phyloP scores from a whole-genome alignment of 306 rosid species.

The Lotus japonicus region DNA sequence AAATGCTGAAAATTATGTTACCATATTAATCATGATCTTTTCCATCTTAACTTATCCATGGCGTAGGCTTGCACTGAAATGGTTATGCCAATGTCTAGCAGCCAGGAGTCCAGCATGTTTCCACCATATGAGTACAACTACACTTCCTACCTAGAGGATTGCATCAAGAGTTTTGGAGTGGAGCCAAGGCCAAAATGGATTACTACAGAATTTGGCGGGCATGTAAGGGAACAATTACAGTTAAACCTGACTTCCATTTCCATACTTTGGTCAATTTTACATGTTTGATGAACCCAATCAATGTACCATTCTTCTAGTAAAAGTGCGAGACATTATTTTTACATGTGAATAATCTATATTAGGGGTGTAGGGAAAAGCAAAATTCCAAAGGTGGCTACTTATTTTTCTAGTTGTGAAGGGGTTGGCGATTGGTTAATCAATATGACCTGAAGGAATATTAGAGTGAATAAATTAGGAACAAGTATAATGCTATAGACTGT shows the following conservation, averaged over 20 bases:
- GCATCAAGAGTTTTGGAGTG: constrained; percentile 39
- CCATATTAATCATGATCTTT: constrained; percentile 2
- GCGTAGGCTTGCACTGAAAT: constrained; percentile 81
- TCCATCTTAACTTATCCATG: constrained; percentile 1
- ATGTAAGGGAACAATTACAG: constrained; percentile 40
- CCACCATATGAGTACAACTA: constrained; percentile 45
- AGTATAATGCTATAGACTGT: neutral
- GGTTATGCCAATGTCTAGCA: constrained; percentile 86
- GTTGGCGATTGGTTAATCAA: neutral
- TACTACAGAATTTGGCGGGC: constrained; percentile 75
- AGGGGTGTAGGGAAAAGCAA: neutral
- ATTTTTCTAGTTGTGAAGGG: neutral
- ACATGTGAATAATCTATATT: neutral
- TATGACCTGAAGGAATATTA: neutral
- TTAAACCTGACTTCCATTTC: constrained; percentile 17
- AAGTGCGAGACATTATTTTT: neutral
- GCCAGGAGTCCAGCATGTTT: constrained; percentile 60
- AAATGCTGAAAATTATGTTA: constrained; percentile 13
- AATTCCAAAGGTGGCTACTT: neutral
- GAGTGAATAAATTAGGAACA: neutral
- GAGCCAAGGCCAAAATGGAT: constrained; percentile 71
- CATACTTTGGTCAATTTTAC: neutral
- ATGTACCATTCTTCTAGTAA: neutral
- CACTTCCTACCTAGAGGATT: constrained; percentile 47
- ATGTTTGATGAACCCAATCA: neutral